phyloP scores from a whole-genome alignment of 345 rosid species.

The Lepidium aucheri region DNA sequence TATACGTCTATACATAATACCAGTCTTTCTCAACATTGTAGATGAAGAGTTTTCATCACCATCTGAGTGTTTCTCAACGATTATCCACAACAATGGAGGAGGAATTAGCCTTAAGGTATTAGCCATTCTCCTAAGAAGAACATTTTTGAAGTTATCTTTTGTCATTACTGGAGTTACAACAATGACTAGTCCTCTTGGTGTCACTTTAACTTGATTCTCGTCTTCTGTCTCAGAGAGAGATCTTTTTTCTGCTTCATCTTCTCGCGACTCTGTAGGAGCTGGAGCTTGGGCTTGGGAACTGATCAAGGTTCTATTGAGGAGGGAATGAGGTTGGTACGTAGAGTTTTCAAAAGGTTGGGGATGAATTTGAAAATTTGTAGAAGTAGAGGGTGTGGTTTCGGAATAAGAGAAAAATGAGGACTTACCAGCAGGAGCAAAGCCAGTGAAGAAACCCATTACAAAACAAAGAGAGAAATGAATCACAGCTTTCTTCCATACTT shows the following conservation, averaged over 20 bases:
- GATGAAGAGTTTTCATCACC: constrained; percentile 33
- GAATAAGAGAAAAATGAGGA: constrained; percentile 31
- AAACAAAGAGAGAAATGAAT: constrained; percentile 77
- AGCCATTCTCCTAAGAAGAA: constrained; percentile 60
- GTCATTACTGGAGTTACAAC: constrained; percentile 54
- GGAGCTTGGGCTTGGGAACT: constrained; percentile 23
- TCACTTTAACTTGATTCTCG: not conserved
- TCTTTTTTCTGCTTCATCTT: constrained; percentile 16
- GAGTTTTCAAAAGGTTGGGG: constrained; percentile 26
- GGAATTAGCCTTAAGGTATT: constrained; percentile 52
- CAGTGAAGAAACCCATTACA: constrained; percentile 81
- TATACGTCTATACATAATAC: constrained; percentile 74
- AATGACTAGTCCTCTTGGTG: constrained; percentile 44
- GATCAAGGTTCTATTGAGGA: constrained; percentile 22
- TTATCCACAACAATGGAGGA: constrained; percentile 75
- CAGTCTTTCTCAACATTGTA: constrained; percentile 55
- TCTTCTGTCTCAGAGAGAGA: constrained; percentile 7
- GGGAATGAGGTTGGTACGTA: constrained; percentile 13
- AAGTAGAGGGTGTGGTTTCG: not conserved
- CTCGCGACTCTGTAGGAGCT: constrained; percentile 16
- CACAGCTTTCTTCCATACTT: constrained; percentile 74
- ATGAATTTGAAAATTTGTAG: constrained; percentile 21
- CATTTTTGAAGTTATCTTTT: constrained; percentile 30
- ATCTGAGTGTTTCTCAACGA: constrained; percentile 51
- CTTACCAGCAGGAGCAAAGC: constrained; percentile 77